Evolutionary conservation across 2,329 filamentous ascomycete genomes (phyloP), one percentile per base, ranked within the genome.

Genomic region (Hysterium pulicare): DNA sequence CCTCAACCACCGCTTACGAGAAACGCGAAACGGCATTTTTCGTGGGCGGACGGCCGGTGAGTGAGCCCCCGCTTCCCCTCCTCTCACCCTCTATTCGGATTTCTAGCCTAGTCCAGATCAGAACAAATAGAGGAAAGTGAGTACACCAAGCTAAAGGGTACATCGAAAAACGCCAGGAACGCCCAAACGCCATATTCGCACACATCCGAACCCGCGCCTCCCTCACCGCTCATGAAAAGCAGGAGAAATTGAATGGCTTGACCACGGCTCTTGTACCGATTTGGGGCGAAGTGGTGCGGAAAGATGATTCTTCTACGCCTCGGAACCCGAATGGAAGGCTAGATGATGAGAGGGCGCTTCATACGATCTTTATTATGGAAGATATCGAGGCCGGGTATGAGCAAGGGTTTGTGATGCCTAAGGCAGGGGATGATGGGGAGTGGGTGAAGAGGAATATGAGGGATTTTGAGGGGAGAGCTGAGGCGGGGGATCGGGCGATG

Each of bases 11-110:
- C n/a, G n/a, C n/a, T n/a, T n/a, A n/a, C n/a, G n/a, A n/a, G n/a
- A 17, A 37, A 6, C n/a, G 33, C 4, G 39, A 49, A 3, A 44
- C 46, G 5, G 34, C 39, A 6, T 49, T 51, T 21, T 72, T 68
- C 47, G 52, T 70, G 3, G 69, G 50, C 23, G 69, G 69, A n/a
- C 62, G 64, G 22, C 52, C 50, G 1, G 44, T 43, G 32, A 33
- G 39, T 35, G 5, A 4, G 3, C 8, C 38, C 16, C 13, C 37
- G 11, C 24, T 19, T 30, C 8, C 21, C 28, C n/a, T 16, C 31
- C 7, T 7, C 19, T 15, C n/a, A 9, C 22, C 15, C n/a, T n/a
- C n/a, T n/a, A n/a, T n/a, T n/a, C n/a, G n/a, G n/a, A n/a, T n/a
- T n/a, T n/a, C n/a, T n/a, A n/a, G n/a, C n/a, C n/a, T n/a, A n/a